Evolutionary conservation across 2,329 filamentous ascomycete species (phyloP), one percentile per base, ranked within the genome.

Genomic region (Pestalotiopsis sp.): DNA sequence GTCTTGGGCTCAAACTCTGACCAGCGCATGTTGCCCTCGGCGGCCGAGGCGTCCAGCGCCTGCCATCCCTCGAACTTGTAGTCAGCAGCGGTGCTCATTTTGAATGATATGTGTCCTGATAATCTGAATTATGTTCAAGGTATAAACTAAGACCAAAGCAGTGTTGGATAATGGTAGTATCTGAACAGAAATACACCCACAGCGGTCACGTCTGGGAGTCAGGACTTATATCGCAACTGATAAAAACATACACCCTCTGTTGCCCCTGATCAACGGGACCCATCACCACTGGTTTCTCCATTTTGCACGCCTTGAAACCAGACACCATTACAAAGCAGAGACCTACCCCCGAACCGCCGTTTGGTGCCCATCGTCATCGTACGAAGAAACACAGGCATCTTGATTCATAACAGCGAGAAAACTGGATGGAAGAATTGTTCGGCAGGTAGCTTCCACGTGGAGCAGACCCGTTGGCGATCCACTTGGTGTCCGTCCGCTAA

Each of bases 1-100:
- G 70, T 66, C 74, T 85, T 85, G n/a, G 82, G 82, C 72, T 81
- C 74, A 68, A 83, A 84, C 69, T 82, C 74, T 41, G 67, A 57
- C 70, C 70, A 71, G 23, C 64, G 56, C 69, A 72, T 71, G 31
- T 72, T 71, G 6, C 71, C 71, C 17, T 72, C 66, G 20, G 65
- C 71, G 9, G 71, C 38, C n/a, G 61, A 59, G 57, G 65, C 41
- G 45, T 69, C 69, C 20, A 68, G 69, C 52, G 61, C 71, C 31
- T 69, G 65, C 71, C 71, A 72, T 52, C 71, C 71, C 66, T 72
- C 66, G 52, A 72, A 72, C 69, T 70, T 68, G 66, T 69, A 69
- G 31, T 69, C 68, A 31, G 61, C 20, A 23, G 61, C 36, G 17
- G 25, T 31, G 39, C 38, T 23, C 61, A 64, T 64, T 14, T 64